A percentile compares a stretch with the other conserved stretches of the same genome.
Evolutionary conservation across 768 basidiomycete genomes (phyloP).

Genomic region (Pholiota conissans): DNA sequence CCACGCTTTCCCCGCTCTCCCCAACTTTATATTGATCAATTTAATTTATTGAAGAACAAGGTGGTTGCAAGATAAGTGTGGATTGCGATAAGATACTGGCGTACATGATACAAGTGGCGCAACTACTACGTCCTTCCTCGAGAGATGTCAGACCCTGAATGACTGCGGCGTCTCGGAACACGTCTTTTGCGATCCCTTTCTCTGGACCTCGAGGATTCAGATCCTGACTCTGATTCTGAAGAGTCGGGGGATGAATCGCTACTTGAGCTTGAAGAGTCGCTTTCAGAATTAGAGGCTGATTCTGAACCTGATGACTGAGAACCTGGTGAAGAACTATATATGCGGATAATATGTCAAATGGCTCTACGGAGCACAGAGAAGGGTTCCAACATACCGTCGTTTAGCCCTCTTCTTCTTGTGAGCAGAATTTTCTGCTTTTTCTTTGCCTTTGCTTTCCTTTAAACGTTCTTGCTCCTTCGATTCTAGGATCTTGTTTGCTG

Average conservation of each 20-base stretch:
- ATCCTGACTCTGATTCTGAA: constrained; percentile 24
- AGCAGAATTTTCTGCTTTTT: constrained; percentile 32
- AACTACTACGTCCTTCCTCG: constrained; percentile 9
- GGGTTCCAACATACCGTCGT: constrained; percentile 26
- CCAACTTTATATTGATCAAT: background rate
- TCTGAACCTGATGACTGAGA: constrained; percentile 29
- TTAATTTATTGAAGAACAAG: background rate
- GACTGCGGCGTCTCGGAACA: constrained; percentile 19
- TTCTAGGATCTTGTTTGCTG: constrained; percentile 84
- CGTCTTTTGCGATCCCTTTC: constrained; percentile 27
- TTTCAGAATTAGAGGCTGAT: constrained; percentile 38
- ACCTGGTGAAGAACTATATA: constrained; percentile 19
- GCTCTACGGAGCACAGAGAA: background rate
- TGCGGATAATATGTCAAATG: background rate
- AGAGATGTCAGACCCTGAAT: constrained; percentile 20
- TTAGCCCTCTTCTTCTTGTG: constrained; percentile 39
- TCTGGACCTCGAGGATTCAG: constrained; percentile 42
- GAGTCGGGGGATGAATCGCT: constrained; percentile 25
- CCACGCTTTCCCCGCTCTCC: constrained; percentile 1
- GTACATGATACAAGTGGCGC: background rate
- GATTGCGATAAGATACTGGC: no score
- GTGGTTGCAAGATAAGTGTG: background rate
- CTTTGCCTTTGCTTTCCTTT: constrained; percentile 38
- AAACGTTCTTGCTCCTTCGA: constrained; percentile 77
- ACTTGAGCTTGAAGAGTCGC: constrained; percentile 25